These are phyloP conservation scores for Diversispora epigaea DNA, from an alignment of 192 early-diverging fungal genomes.

Conservation along the genomic window DNA sequence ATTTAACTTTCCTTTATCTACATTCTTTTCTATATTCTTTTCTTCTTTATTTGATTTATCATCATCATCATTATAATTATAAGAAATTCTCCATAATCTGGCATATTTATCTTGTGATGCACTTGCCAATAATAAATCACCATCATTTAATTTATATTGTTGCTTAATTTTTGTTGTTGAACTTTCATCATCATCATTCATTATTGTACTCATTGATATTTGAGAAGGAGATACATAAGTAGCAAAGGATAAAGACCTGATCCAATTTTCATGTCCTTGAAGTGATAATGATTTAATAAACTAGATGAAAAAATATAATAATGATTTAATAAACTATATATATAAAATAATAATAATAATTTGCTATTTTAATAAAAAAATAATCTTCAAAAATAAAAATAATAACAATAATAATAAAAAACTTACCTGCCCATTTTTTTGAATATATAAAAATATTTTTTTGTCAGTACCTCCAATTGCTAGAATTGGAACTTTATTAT, in stretches of 20 bases:
- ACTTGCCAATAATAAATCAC: constrained; percentile 85
- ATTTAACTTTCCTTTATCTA: background rate
- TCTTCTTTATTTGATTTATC: background rate
- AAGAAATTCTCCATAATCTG: constrained; percentile 82
- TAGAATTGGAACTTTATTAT: constrained; percentile 56
- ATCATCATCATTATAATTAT: constrained; percentile 15
- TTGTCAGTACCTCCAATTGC: constrained; percentile 84
- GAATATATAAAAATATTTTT: constrained; percentile 67
- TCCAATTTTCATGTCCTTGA: constrained; percentile 93
- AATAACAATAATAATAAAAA: background rate
- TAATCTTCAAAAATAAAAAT: background rate
- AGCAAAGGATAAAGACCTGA: constrained; percentile 75
- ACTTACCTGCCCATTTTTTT: constrained; percentile 39
- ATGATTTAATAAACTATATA: background rate
- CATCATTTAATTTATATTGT: constrained; percentile 58
- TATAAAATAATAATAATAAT: background rate
- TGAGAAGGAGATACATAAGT: constrained; percentile 48
- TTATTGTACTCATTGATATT: background rate
- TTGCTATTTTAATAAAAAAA: background rate
- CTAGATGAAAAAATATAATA: constrained; percentile 22
- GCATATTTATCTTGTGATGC: constrained; percentile 92
- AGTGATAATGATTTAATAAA: constrained; percentile 68
- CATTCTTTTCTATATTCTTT: background rate
- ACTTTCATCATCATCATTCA: background rate
- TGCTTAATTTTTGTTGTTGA: constrained; percentile 27